Evolutionary conservation across 345 rosid species (phyloP), one percentile per base, ranked within the genome.

Genomic region (Nasturtium officinale): DNA sequence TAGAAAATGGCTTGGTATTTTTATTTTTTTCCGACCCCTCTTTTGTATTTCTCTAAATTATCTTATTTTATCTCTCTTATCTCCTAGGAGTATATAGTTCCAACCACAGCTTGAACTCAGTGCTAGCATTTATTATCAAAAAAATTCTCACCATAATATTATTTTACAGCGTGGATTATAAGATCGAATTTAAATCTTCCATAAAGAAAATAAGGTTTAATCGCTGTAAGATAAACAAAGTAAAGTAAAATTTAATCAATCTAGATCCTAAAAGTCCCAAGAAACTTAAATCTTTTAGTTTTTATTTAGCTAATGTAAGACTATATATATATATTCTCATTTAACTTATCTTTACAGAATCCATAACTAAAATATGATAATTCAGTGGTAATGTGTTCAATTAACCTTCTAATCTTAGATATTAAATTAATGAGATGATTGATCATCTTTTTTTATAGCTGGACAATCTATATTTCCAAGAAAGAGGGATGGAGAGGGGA

Each of bases 281-380:
- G 47, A 52, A 67, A 40, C 51, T 17, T 38, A 16, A 47, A 15
- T 52, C 15, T 23, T 23, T 23, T 51, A 4, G 12, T 18, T 20
- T 42, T 35, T 23, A 45, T 25, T 25, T 26, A 28, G 35, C 46
- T 62, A 52, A 42, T 51, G 23, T 21, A 72, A 53, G 25, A 42
- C 9, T 72, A 32, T 72, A 42, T 23, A 23, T 23, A 23, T n/a
- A n/a, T n/a, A n/a, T n/a, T n/a, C n/a, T 30, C 9, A n/a, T 15
- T 9, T 17, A 72, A 48, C 20, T 16, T 28, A 35, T 63, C 52
- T 72, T 18, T 40, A 50, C n/a, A 37, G 16, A 61, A 71, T 26
- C 8, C 17, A 20, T n/a, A 61, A 17, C 3, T 26, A 40, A 17
- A 38, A 18, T 29, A 62, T 72, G 18, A 42, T 42, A 61, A 38